Evolutionary conservation across 2,329 filamentous ascomycete genomes (phyloP), one percentile per base, ranked within the genome.

Genomic region (Colletotrichum musae): DNA sequence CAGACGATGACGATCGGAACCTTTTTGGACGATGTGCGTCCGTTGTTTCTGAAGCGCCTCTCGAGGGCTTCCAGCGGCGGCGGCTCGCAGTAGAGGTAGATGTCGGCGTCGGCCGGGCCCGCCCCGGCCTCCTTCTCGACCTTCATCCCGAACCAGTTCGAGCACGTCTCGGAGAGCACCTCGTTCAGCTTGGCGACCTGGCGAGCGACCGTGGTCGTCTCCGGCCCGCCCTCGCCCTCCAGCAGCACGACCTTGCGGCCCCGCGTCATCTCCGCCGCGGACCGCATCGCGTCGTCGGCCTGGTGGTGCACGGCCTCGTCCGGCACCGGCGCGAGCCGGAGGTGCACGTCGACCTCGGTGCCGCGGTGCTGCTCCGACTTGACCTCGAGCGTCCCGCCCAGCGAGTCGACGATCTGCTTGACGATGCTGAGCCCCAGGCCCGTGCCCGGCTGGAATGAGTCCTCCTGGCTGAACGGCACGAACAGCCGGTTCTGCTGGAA

Each of bases 391-490:
- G 81, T 84, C 0, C 91, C 91, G 32, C 85, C 84, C 1, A 93
- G 79, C 28, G 88, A 86, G 54, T 87, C 85, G 16, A 92, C 86
- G 43, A 92, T 88, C 60, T 84, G 82, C 47, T 85, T 84, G 26
- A 93, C 90, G 13, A 93, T 90, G 16, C 87, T 89, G 47, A 92
- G 77, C 0, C 91, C 91, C 0, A 92, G 79, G 0, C 90, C 90
- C 1, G 88, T 88, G 1, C 90, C 90, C 5, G 86, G 85, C 2
- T 88, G 85, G 18, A 93, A 78, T 0, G 84, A 82, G 64, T 91
- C 87, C 73, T 92, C 91, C 72, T 92, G 91, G 0, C 84, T 80
- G 70, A 92, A 92, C 0, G 89, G 88, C 0, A 87, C 87, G 73
- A 89, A 92, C 0, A 92, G 78, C 16, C 86, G 84, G 15, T 86